A percentile compares a stretch with the other conserved stretches of the same genome.
Evolutionary conservation across 768 basidiomycete species (phyloP).

Genomic region (Tylopilus balloui): DNA sequence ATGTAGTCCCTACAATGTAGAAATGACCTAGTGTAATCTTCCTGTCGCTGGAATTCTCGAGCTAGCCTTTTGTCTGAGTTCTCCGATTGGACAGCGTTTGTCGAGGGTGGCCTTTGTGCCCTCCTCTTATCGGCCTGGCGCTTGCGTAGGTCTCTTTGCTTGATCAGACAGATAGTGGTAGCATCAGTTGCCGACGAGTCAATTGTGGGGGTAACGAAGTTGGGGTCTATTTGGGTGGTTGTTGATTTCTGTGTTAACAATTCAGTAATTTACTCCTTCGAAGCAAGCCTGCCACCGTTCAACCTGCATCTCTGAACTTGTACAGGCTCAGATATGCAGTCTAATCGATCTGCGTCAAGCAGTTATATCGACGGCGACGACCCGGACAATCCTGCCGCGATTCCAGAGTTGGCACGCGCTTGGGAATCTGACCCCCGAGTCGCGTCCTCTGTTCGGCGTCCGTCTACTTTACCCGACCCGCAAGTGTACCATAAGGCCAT

Average conservation of each 20-base stretch:
- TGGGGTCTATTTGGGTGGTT: background rate
- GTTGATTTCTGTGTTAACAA: background rate
- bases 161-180: too few relatives aligned
- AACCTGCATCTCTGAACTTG: background rate
- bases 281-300: background rate
- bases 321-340: constrained; percentile 7
- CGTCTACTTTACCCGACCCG: constrained; percentile 15
- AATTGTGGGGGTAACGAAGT: too few relatives aligned
- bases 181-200: too few relatives aligned
- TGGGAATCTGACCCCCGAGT: constrained; percentile 18
- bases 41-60: too few relatives aligned
- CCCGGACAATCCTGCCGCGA: background rate
- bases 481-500: constrained; percentile 18
- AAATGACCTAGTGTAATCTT: too few relatives aligned
- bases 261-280: too few relatives aligned
- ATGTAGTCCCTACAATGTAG: background rate
- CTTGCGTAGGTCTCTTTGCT: too few relatives aligned
- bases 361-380: background rate
- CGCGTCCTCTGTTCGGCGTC: constrained; percentile 25
- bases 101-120: too few relatives aligned
- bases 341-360: background rate
- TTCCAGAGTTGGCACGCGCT: constrained; percentile 16
- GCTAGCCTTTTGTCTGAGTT: too few relatives aligned
- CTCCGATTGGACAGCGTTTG: too few relatives aligned
- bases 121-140: too few relatives aligned